These are phyloP conservation scores for Punica granatum DNA, from an alignment of 345 rosid genomes.

Conservation along the genomic window DNA sequence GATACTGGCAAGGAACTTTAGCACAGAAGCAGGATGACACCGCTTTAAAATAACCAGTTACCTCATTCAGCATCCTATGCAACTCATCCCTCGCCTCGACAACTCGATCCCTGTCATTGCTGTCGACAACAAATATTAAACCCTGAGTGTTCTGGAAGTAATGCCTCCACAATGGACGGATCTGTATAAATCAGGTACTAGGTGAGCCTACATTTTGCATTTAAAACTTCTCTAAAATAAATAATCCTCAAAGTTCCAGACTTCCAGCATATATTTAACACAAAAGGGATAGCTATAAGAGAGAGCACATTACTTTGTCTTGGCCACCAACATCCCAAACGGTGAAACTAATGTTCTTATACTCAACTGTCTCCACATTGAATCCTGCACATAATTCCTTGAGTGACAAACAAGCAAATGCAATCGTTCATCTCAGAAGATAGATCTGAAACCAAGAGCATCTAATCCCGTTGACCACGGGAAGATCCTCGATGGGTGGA, in stretches of 20 bases:
- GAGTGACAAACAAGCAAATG: background rate
- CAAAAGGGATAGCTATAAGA: background rate
- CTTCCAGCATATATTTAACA: background rate
- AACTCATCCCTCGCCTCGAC: slow-evolving; percentile 73
- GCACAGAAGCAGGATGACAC: background rate
- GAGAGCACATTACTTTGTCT: slow-evolving; percentile 54
- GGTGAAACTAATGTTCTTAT: slow-evolving; percentile 87
- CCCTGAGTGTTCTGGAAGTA: slow-evolving; percentile 81
- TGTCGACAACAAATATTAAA: slow-evolving; percentile 65
- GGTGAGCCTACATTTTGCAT: background rate
- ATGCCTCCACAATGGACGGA: slow-evolving; percentile 78
- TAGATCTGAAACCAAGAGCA: too few species aligned
- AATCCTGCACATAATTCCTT: slow-evolving; percentile 42
- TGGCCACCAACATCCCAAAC: slow-evolving; percentile 98
- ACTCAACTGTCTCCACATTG: slow-evolving; percentile 91
- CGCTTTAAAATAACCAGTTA: background rate
- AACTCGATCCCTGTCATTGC: slow-evolving; percentile 71
- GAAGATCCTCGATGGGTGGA: too few species aligned
- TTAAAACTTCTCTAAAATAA: background rate
- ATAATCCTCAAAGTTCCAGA: too few species aligned
- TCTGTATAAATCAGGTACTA: slow-evolving; percentile 27
- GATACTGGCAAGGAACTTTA: too few species aligned
- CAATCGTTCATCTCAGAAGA: too few species aligned
- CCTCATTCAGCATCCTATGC: slow-evolving; percentile 76
- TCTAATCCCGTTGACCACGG: too few species aligned